These are phyloP conservation scores for Parachlorella kessleri DNA, from an alignment of 139 green algal genomes.

Conservation along the genomic window DNA sequence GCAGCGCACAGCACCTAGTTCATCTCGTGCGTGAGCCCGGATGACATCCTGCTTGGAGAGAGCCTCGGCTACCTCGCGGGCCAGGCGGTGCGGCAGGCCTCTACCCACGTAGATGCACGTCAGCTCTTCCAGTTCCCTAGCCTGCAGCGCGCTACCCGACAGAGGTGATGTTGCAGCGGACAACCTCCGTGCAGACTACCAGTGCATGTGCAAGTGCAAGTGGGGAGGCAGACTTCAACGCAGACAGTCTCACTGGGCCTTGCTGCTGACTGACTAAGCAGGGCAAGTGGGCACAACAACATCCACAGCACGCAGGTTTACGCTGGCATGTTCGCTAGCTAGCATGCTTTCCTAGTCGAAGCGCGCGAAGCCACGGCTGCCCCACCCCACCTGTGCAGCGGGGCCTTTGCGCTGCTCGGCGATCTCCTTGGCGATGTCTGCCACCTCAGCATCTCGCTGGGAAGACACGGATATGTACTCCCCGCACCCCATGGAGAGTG, in stretches of 20 bases:
- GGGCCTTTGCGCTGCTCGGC: constrained; percentile 65
- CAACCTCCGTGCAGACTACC: no score
- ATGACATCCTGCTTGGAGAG: constrained; percentile 79
- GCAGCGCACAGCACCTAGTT: constrained; percentile 52
- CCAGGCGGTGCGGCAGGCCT: constrained; percentile 65
- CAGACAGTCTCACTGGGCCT: no score
- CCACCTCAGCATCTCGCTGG: constrained; percentile 65
- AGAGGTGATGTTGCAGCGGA: no score
- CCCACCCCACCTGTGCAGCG: constrained; percentile 16
- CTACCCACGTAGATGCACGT: constrained; percentile 66
- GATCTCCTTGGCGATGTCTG: constrained; percentile 82
- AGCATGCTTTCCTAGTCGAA: neutral
- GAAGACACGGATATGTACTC: constrained; percentile 76
- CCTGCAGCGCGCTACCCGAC: no score
- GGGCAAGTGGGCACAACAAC: no score
- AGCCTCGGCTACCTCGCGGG: constrained; percentile 54
- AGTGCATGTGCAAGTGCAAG: no score
- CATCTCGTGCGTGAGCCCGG: constrained; percentile 80
- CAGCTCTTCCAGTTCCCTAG: constrained; percentile 13
- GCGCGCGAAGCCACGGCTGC: neutral
- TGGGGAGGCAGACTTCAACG: no score
- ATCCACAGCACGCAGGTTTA: no score
- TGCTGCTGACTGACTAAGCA: no score
- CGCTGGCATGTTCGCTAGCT: neutral
- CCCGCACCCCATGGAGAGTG: constrained; percentile 48